phyloP scores from a whole-genome alignment of 805 yeast genomes.

The Saccharomyces eubayanus region DNA sequence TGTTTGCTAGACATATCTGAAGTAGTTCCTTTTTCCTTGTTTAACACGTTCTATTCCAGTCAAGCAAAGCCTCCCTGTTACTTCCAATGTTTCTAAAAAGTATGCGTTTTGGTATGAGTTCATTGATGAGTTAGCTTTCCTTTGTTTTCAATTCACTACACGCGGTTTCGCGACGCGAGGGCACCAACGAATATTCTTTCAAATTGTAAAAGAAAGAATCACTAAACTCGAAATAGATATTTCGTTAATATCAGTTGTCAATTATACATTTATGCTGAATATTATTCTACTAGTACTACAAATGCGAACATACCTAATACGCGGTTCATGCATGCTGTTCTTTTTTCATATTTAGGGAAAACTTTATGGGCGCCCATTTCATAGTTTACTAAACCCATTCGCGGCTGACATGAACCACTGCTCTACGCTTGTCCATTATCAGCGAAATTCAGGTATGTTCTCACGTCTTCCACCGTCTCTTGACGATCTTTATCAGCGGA shows the following conservation, averaged over 20 bases:
- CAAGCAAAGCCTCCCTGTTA: not conserved
- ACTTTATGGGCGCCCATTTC: not conserved
- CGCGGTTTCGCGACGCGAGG: not conserved
- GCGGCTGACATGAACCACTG: not conserved
- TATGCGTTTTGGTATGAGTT: not conserved
- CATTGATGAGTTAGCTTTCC: not conserved
- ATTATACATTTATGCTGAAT: not conserved
- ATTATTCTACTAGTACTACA: not conserved
- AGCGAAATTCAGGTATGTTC: slow-evolving; percentile 21
- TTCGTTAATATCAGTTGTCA: not conserved
- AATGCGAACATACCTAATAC: not conserved
- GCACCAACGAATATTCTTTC: not conserved
- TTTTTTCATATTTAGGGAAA: not conserved
- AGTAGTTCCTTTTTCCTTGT: not conserved
- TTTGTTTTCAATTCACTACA: not conserved
- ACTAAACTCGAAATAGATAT: not conserved
- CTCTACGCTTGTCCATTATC: slow-evolving; percentile 5
- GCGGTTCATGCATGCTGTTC: not conserved
- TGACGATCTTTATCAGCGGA: slow-evolving; percentile 1
- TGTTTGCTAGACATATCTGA: not conserved
- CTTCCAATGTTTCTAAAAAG: not conserved
- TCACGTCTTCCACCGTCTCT: slow-evolving; percentile 19
- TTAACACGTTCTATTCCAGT: slow-evolving; percentile 1
- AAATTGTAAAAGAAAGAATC: not conserved
- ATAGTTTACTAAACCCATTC: not conserved